These are phyloP conservation scores for Diaporthe caulivora DNA, from an alignment of 2,329 filamentous ascomycete genomes.

Conservation along the genomic window DNA sequence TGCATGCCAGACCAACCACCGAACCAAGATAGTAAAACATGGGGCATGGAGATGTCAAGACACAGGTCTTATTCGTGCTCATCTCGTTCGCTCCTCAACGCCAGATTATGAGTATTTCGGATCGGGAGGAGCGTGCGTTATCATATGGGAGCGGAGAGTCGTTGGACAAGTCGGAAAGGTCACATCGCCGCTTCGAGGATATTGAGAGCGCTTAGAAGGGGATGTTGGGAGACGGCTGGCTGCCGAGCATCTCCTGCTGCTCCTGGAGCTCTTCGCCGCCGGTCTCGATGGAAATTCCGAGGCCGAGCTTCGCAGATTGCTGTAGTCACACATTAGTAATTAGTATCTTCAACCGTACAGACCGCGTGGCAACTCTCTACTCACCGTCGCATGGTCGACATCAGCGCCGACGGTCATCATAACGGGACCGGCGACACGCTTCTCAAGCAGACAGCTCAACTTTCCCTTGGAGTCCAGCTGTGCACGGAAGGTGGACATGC, in stretches of 20 bases:
- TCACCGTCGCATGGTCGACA: conserved; percentile 94
- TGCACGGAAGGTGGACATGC: conserved; percentile 92
- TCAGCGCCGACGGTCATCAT: conserved; percentile 96
- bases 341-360: background rate
- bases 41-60: conserved; percentile 16
- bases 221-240: conserved; percentile 69
- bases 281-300: conserved; percentile 92
- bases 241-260: conserved; percentile 76
- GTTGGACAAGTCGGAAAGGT: conserved; percentile 24
- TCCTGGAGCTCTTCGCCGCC: conserved; percentile 88
- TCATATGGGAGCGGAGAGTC: conserved; percentile 45
- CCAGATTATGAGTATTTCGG: conserved; percentile 34
- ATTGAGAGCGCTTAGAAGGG: conserved; percentile 67
- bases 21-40: conserved; percentile 29
- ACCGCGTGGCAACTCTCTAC: conserved; percentile 50
- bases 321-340: conserved; percentile 58
- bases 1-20: conserved; percentile 37
- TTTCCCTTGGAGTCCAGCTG: conserved; percentile 97
- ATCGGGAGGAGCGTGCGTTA: conserved; percentile 26
- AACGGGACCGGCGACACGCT: conserved; percentile 92
- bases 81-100: conserved; percentile 28
- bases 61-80: conserved; percentile 28
- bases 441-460: conserved; percentile 92
- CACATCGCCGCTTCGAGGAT: conserved; percentile 1
- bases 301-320: conserved; percentile 95